Evolutionary conservation across 1,139 yeast species (phyloP), one percentile per base, ranked within the genome.

Genomic region (Blastobotrys ciferrii): DNA sequence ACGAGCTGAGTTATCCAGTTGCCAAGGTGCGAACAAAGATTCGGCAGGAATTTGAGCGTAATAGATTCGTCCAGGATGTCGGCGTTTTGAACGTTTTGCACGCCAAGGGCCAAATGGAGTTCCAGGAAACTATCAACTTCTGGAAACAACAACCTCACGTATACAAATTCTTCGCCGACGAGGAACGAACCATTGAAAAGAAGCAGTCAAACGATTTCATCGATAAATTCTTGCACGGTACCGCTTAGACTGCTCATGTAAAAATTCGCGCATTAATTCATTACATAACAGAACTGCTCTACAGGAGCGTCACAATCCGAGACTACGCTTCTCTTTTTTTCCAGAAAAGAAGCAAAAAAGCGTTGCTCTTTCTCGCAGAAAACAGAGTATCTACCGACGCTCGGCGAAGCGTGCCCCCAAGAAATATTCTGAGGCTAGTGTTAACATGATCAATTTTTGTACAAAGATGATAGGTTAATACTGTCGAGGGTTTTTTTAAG

Each of bases 91-190:
- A 87, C 67, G 76, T 85, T 14, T 74, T 87, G 51, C 79, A 81
- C 59, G 81, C 85, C 74, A 84, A 85, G 72, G 95, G 94, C 5
- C 92, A 86, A 63, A 86, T 86, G 92, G 96, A 87, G 69, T 87
- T 82, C 68, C 96, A 87, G 66, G 96, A 87, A 66, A 77, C 87
- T 64, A 76, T 84, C 61, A 87, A 87, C 71, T 87, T 87, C 73
- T 87, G 96, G 96, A 87, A 87, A 69, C 95, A 87, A 72, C 84
- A 81, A 64, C 80, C 92, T 59, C 95, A 87, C 69, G 89, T 87
- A 36, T 74, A 85, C 80, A 81, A 84, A 70, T 87, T 82, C 72
- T 87, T 87, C 61, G 87, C 82, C 59, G 82, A 81, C 60, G 85
- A 80, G 67, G 76, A 77, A 49, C 60, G 56, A 14, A 58, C 68